These are phyloP conservation scores for Yamadazyma dushanensis DNA, from an alignment of 1,139 yeast species.

Conservation along the genomic window DNA sequence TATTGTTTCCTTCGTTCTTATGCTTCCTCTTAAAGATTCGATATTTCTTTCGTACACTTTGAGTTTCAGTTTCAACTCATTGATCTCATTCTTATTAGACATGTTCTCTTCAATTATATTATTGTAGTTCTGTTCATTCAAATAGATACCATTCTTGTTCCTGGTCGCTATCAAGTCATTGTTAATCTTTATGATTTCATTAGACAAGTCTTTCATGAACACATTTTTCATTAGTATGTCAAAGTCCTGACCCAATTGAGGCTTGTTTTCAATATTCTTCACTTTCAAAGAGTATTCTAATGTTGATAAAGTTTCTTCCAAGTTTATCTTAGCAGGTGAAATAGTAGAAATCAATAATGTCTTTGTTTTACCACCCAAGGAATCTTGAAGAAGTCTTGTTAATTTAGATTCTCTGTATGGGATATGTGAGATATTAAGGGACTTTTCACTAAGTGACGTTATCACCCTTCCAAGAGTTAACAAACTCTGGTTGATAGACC, in stretches of 20 bases:
- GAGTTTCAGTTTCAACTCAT: conserved; percentile 15
- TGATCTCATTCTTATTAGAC: conserved; percentile 16
- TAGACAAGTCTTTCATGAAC: conserved; percentile 55
- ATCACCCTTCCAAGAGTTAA: conserved; percentile 84
- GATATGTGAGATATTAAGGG: conserved; percentile 42
- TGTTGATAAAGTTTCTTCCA: conserved; percentile 81
- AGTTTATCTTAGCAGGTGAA: conserved; percentile 71
- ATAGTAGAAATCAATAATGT: conserved; percentile 81
- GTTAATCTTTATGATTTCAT: conserved; percentile 54
- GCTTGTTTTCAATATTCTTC: conserved; percentile 71
- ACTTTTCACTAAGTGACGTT: conserved; percentile 51
- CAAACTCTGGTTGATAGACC: conserved; percentile 80
- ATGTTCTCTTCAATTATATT: conserved; percentile 32
- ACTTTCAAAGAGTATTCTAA: conserved; percentile 85
- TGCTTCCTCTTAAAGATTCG: conserved; percentile 6
- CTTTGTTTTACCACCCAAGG: conserved; percentile 80
- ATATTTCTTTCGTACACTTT: conserved; percentile 8
- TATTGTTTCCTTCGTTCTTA: conserved; percentile 6
- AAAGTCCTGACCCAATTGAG: conserved; percentile 57
- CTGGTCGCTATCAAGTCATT: conserved; percentile 64
- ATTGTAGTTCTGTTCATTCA: conserved; percentile 59
- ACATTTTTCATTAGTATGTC: conserved; percentile 57
- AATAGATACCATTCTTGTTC: conserved; percentile 59
- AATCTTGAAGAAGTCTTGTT: conserved; percentile 76
- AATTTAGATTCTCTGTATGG: conserved; percentile 87